Base-by-base conservation (phyloP, 2,329 filamentous ascomycete genomes). In the Aureobasidium melanogenum region DNA sequence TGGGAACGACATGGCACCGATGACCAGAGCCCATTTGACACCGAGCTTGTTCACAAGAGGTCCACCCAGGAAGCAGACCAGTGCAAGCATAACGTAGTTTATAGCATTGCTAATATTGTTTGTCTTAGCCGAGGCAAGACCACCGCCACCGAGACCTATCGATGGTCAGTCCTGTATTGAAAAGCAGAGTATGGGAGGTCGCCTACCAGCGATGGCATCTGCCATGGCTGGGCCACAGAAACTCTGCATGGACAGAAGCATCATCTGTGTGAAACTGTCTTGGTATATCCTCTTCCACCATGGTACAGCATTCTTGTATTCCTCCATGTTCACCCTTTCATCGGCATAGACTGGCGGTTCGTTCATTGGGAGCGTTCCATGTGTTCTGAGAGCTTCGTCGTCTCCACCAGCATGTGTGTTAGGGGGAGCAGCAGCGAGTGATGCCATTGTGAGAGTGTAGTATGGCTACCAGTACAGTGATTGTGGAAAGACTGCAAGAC, bases 251-350 rank as follows among this genome's bases (percentile, higher is more conserved):
- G 76, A 79, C 12, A 80, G 66, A 5, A 79, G 69, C 66, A 79
- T 67, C 77, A 80, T 79, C 67, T 80, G 77, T 5, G 77, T 79
- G 64, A 80, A 70, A 64, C 77, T 79, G 64, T 79, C 75, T 63
- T 76, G 75, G 69, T 75, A 76, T 5, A 79, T 64, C 3, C 75
- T 72, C 63, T 76, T 78, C 77, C 77, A 79, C 5, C 69, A 62
- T 1, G 77, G 77, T 0, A 70, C 69, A 0, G 61, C 67, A 8
- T 66, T 63, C 15, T 64, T 65, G 58, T 71, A 71, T 36, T 68
- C 68, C 26, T 67, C 67, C 69, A 78, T 75, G 57, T 78, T 72
- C 54, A 79, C 67, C 14, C 66, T 70, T 26, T 70, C 68, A 22
- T 71, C 67, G 22, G 64, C 59, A 22, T 68, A 62, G 47, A 65